Base-by-base conservation (phyloP, 1,284 basidiomycete genomes). In the Rhodotorula sp. region DNA sequence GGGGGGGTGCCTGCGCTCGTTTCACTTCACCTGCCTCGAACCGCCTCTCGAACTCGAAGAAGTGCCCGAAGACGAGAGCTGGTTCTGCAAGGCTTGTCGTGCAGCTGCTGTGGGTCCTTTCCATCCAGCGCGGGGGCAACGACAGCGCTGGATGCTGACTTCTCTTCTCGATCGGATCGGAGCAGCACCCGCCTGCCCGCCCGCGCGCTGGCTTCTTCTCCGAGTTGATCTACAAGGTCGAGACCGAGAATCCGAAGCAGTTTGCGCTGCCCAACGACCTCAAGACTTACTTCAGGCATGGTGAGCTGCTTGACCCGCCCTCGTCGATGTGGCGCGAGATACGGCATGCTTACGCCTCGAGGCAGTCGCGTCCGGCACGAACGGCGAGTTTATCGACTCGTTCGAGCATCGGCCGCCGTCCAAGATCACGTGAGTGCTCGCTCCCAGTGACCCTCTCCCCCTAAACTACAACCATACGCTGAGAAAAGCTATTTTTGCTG, bases 11-110 rank as follows among this genome's bases (percentile, higher is more conserved):
- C 92, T 95, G 47, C 86, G 91, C 74, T 93, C 93, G 31, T 99
- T 97, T 81, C 95, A 99, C 82, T 88, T 98, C 72, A 89, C 89
- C 86, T 99, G 95, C 81, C 87, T 99, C 77, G 91, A 97, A 80
- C 95, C 95, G 56, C 95, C 95, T 31, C 87, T 97, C 83, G 91
- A 95, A 76, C 85, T 89, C 64, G 86, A 90, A 77, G 93, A 98
- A 78, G 83, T 92, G 58, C 88, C 89, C 64, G 62, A 63, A 15
- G 90, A 90, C 76, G 92, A 95, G 79, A 87, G 87, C 77, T 99
- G 97, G 97, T 97, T 90, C 83, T 99, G 95, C 75, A 79, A 77
- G 58, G 70, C 68, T 4, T 79, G 78, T 59, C 68, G 71, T 3
- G 76, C 75, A 5, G 70, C 69, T 10, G 69, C 57, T 15, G 75